Percentiles rank a stretch among this genome's conserved stretches.
These are phyloP conservation scores for Lactarius trivialis DNA, from an alignment of 768 basidiomycete species.

Conservation along the genomic window DNA sequence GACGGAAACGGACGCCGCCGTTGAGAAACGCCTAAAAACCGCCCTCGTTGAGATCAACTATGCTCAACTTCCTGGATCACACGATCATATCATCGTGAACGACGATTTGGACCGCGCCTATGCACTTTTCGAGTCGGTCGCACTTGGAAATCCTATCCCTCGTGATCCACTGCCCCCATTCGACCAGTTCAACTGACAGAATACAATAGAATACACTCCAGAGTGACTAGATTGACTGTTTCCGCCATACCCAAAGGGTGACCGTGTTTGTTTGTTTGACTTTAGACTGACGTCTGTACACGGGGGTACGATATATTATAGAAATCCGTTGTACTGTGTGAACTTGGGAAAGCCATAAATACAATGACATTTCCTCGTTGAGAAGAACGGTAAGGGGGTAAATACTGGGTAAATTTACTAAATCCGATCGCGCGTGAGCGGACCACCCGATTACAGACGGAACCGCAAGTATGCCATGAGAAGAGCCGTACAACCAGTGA, in stretches of 20 bases:
- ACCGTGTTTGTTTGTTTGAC: not conserved
- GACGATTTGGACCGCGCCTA: slow-evolving; percentile 85
- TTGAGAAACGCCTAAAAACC: slow-evolving; percentile 68
- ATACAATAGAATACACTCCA: not conserved
- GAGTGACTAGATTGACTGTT: slow-evolving; percentile 1
- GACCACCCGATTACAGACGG: slow-evolving; percentile 30
- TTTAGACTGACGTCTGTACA: not conserved
- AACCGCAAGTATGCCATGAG: slow-evolving; percentile 87
- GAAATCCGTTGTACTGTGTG: not conserved
- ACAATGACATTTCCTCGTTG: not conserved
- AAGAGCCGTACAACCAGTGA: slow-evolving; percentile 79
- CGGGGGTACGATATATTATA: not conserved
- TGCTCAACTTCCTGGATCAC: slow-evolving; percentile 65
- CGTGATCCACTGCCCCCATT: slow-evolving; percentile 64
- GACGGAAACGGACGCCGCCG: slow-evolving; percentile 70
- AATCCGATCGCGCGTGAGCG: not conserved
- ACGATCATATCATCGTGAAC: slow-evolving; percentile 85
- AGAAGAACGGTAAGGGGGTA: not conserved
- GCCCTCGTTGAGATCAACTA: slow-evolving; percentile 79
- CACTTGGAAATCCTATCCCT: slow-evolving; percentile 55
- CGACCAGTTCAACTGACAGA: slow-evolving; percentile 38
- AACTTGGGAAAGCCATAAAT: not conserved
- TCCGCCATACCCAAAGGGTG: not conserved
- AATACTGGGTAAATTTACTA: not conserved
- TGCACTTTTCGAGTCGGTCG: slow-evolving; percentile 63